Base-by-base conservation (phyloP, 164 flowering plant species). In the Pachysandra terminalis region DNA sequence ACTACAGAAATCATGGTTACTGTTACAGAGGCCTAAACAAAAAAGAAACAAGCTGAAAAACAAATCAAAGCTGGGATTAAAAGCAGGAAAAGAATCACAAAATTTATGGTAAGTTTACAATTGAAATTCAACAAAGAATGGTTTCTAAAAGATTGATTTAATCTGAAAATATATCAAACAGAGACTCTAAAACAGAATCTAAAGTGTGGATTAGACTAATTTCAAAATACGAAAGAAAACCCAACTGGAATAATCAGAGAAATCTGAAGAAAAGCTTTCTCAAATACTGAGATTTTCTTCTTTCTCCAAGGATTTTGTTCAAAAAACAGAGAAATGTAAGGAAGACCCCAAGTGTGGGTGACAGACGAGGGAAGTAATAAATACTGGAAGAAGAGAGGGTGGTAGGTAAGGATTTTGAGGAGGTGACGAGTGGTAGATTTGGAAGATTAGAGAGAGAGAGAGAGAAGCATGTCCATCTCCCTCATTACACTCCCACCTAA, bases 1-100 rank as follows among this genome's bases (percentile, higher is more conserved):
- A 76, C 80, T 17, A 80, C 56, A n/a, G 79, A 73, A 17, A 81
- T 75, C 81, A 78, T 81, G 23, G 27, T 77, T 24, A 16, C 25
- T 19, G 16, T 59, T 17, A 63, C 57, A 48, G 68, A 70, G 49
- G 41, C 25, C 9, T n/a, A n/a, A n/a, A n/a, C n/a, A n/a, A n/a
- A n/a, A n/a, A n/a, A n/a, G n/a, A n/a, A n/a, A n/a, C n/a, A n/a
- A n/a, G n/a, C n/a, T n/a, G n/a, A n/a, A n/a, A n/a, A n/a, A n/a
- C 26, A 8, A 49, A 27, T 9, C 26, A 8, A 48, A 48, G 19
- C 0, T 57, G 63, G 6, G 26, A 0, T 59, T 10, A 10, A 27
- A 48, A 12, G 10, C 35, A 32, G 37, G 37, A 32, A 32, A 32
- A 3, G 37, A 32, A n/a, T n/a, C 37, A 32, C 37, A 32, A 32